A percentile compares a stretch with the other conserved stretches of the same genome.
Conservation (phyloP, 768 basidiomycete genomes). For the Boletus rubescentipes region DNA sequence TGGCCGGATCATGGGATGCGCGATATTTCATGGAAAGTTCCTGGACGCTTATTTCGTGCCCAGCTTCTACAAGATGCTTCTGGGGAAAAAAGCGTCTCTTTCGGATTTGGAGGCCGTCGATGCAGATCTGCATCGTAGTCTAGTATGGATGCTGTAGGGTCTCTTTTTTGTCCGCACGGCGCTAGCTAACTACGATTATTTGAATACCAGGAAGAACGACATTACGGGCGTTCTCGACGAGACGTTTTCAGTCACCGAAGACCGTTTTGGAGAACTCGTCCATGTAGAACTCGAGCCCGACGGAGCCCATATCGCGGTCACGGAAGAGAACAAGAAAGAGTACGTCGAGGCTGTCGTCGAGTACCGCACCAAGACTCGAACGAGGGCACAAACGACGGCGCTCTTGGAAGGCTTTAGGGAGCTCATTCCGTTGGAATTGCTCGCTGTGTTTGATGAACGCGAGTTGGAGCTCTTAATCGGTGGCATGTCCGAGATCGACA, state of each 20-base stretch:
- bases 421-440: conserved; percentile 77
- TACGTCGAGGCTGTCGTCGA: conserved; percentile 77
- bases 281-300: conserved; percentile 64
- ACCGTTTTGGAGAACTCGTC: conserved; percentile 71
- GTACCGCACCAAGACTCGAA: conserved; percentile 79
- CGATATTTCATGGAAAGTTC: conserved; percentile 76
- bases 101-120: conserved; percentile 71
- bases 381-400: conserved; percentile 80
- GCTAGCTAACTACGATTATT: not conserved
- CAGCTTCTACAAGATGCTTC: conserved; percentile 79
- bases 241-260: conserved; percentile 68
- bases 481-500: conserved; percentile 91
- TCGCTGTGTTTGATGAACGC: conserved; percentile 89
- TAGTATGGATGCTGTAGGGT: conserved; percentile 75
- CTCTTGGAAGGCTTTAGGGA: conserved; percentile 87
- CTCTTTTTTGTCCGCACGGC: not conserved
- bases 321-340: conserved; percentile 74
- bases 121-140: conserved; percentile 63
- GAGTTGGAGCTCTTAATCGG: conserved; percentile 89
- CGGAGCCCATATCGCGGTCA: conserved; percentile 63
- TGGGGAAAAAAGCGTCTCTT: conserved; percentile 57
- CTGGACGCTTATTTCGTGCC: conserved; percentile 79
- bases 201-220: conserved; percentile 58
- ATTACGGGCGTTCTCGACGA: conserved; percentile 76
- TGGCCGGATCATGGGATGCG: conserved; percentile 69